These are phyloP conservation scores for Kodamaea laetipori DNA, from an alignment of 805 yeast species.

Conservation along the genomic window DNA sequence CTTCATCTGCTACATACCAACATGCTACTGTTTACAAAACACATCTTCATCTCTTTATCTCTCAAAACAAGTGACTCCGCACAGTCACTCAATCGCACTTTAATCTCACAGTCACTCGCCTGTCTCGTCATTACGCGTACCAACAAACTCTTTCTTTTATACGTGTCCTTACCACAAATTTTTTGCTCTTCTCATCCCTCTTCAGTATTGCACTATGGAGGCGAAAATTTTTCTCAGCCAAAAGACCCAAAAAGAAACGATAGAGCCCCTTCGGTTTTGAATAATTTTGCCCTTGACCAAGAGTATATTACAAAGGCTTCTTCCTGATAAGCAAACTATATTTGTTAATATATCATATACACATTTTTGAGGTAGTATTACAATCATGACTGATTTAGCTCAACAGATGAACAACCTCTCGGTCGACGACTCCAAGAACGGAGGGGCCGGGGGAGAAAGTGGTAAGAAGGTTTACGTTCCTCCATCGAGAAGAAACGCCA, in stretches of 20 bases:
- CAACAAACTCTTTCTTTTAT: neutral
- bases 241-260: slow-evolving; percentile 8
- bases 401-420: slow-evolving; percentile 58
- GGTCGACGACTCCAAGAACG: slow-evolving; percentile 40
- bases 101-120: no score
- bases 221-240: slow-evolving; percentile 12
- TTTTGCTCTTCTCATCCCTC: slow-evolving; percentile 3
- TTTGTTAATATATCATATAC: slow-evolving; percentile 8
- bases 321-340: slow-evolving; percentile 10
- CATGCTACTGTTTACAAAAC: no score
- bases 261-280: slow-evolving; percentile 10
- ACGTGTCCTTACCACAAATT: neutral
- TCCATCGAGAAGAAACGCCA: slow-evolving; percentile 38
- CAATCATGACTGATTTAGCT: slow-evolving; percentile 57
- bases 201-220: slow-evolving; percentile 6
- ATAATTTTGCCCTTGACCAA: slow-evolving; percentile 9
- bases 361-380: slow-evolving; percentile 12
- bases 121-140: neutral
- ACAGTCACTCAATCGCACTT: no score
- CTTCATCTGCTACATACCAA: no score
- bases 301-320: slow-evolving; percentile 8
- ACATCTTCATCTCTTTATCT: no score
- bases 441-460: slow-evolving; percentile 24
- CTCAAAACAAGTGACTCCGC: no score
- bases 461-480: slow-evolving; percentile 29